Base-by-base conservation (phyloP, 148 eudicot genomes). In the Heliosperma pusillum region DNA sequence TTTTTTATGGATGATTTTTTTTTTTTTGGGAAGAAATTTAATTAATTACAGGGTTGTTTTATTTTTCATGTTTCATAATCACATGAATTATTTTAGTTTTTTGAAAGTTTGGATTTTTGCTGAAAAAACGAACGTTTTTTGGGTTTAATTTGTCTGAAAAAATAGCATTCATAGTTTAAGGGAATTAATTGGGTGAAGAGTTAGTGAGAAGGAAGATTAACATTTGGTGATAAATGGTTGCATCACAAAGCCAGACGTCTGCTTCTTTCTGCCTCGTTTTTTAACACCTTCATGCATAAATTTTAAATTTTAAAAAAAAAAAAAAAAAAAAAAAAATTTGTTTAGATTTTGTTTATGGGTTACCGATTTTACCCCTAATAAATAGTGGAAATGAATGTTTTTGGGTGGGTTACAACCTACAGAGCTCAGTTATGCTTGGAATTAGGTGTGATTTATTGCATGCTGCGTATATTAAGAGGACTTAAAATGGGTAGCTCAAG, bases 161-260 rank as follows among this genome's bases (percentile, higher is more conserved):
- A 3, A 33, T 21, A 36, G 29, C 11, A 15, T 62, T 30, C 19
- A 13, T 13, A 29, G 1, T 61, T 19, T 55, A 69, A n/a, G 29
- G 66, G 62, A 56, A 42, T 56, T 10, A 73, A 76, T 59, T 69
- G 27, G 33, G 61, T 53, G 70, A 25, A 64, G 77, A 40, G 56
- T 47, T 19, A 27, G 66, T 15, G 21, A 58, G 68, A 69, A 67
- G 75, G 61, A 65, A 76, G 73, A 36, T 61, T 64, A 76, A 86
- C 87, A 83, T 82, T 72, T 82, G 96, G 86, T 79, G 36, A 78
- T 60, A 85, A 64, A 80, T 86, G 85, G 85, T 82, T 86, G 90
- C 84, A 69, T 70, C 81, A 70, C 27, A 64, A 57, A 66, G 89
- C 88, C 89, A 89, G 75, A 86, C 88, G 90, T 86, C 88, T 73